These are phyloP conservation scores for Astrephomene gubernaculifera DNA, from an alignment of 139 green algal genomes.

Conservation along the genomic window DNA sequence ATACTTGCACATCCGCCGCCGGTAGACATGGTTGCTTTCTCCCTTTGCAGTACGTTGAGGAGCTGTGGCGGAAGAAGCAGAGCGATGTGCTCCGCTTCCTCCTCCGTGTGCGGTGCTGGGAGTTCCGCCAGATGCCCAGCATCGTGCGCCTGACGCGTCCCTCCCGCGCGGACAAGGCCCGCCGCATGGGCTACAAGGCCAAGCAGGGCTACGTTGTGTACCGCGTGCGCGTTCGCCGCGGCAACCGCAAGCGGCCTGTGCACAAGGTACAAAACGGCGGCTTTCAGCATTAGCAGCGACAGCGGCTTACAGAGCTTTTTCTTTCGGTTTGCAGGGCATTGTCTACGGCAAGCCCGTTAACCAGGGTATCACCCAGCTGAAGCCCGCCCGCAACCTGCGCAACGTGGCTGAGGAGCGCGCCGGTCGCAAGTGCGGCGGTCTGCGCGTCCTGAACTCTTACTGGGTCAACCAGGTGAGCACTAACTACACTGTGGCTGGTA, in stretches of 20 bases:
- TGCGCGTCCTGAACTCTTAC: constrained; percentile 99
- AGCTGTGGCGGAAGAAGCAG: constrained; percentile 99
- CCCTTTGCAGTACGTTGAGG: constrained; percentile 94
- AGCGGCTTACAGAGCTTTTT: background rate
- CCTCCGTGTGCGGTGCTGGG: constrained; percentile 98
- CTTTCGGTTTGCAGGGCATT: constrained; percentile 81
- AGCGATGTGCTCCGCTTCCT: constrained; percentile 99
- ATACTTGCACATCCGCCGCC: background rate
- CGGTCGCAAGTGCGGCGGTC: constrained; percentile 91
- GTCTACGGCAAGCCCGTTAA: constrained; percentile 98
- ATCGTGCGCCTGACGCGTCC: constrained; percentile 91
- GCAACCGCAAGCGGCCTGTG: constrained; percentile 96
- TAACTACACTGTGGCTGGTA: too few species aligned
- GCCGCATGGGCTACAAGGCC: constrained; percentile 97
- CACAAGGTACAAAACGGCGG: constrained; percentile 81
- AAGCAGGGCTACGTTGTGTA: constrained; percentile 99
- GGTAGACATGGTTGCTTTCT: background rate
- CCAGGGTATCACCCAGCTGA: constrained; percentile 98
- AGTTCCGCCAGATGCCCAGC: constrained; percentile 96
- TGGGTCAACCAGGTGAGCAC: constrained; percentile 96
- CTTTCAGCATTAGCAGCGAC: background rate
- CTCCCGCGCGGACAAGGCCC: constrained; percentile 97
- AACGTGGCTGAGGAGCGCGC: constrained; percentile 96
- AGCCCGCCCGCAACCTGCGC: constrained; percentile 94
- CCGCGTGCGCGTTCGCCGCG: constrained; percentile 94